Evolutionary conservation across 768 basidiomycete genomes (phyloP), one percentile per base, ranked within the genome.

Genomic region (Lanmaoa pseudosensibilis): DNA sequence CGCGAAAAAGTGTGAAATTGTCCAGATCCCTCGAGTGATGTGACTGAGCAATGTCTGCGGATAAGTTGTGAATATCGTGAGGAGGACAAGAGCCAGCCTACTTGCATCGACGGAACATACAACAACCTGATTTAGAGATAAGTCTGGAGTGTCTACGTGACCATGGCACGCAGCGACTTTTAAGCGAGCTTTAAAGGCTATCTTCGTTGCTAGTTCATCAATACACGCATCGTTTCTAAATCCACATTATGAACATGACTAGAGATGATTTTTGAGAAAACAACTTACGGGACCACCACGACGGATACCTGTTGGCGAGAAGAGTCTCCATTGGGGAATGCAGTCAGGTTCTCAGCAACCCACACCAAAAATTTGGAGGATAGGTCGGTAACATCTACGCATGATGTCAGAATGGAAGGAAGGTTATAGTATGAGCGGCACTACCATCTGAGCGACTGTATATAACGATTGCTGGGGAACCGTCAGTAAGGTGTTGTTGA

Each of bases 1-100:
- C 23, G 77, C 61, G 57, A 77, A 73, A 27, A 80, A 54, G 59
- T 83, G 79, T 9, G 74, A 69, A 48, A 83, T 72, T 27, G 74
- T 63, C 54, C 82, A 66, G 23, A 66, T 65, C 23, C 76, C 76
- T 44, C 62, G 65, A 7, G 64, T 46, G 13, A 83, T 62, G 38
- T 74, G 77, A 44, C 74, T 68, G 25, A 79, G 70, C 30, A 83
- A 64, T 27, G 73, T 60, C 81, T 82, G 50, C 44, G 34, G 40
- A 55, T 46, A 46, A 44, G 36, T 46, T 50, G 40, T 54, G 34
- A 63, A 32, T 32, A 46, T 38, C 45, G 39, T 16, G 33, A 51
- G 34, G 47, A 47, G 49, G 13, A 39, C 46, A 41, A 36, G 34
- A 37, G 33, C 41, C n/a, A 58, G 55, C 30, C 44, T 60, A 59